These are phyloP conservation scores for Iris macrosiphon DNA, from an alignment of 106 monocot genomes.

Conservation along the genomic window DNA sequence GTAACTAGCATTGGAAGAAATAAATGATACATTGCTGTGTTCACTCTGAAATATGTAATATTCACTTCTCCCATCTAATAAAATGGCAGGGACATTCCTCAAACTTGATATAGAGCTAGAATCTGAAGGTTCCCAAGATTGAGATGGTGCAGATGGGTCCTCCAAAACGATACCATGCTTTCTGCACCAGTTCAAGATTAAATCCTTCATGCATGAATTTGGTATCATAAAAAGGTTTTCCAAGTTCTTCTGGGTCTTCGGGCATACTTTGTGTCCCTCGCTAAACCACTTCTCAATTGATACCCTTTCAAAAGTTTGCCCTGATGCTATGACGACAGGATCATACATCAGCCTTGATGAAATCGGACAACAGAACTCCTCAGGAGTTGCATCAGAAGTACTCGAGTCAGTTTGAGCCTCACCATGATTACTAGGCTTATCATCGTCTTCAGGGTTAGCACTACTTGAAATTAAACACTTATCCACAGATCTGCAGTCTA, in stretches of 20 bases:
- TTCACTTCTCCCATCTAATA: slow-evolving; percentile 31
- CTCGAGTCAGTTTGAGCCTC: slow-evolving; percentile 14
- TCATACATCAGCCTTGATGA: slow-evolving; percentile 80
- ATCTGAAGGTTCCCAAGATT: slow-evolving; percentile 22
- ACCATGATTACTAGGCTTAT: slow-evolving; percentile 5
- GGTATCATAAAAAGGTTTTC: slow-evolving; percentile 38
- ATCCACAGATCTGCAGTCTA: slow-evolving; percentile 11
- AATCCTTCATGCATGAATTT: slow-evolving; percentile 71
- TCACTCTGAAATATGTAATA: slow-evolving; percentile 33
- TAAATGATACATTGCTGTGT: slow-evolving; percentile 41
- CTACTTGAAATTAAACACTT: slow-evolving; percentile 2
- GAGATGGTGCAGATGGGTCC: slow-evolving; percentile 9
- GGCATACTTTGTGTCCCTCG: slow-evolving; percentile 76
- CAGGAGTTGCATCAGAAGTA: slow-evolving; percentile 35
- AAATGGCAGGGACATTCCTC: slow-evolving; percentile 38
- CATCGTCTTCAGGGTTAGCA: slow-evolving; percentile 4
- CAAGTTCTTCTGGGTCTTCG: slow-evolving; percentile 64
- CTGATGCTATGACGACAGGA: slow-evolving; percentile 86
- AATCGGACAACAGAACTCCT: slow-evolving; percentile 75
- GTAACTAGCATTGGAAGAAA: slow-evolving; percentile 38
- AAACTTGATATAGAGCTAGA: slow-evolving; percentile 56
- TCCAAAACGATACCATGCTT: slow-evolving; percentile 27
- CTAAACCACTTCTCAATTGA: slow-evolving; percentile 81
- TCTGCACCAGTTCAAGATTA: slow-evolving; percentile 63
- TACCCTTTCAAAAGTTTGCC: slow-evolving; percentile 78